Conservation (phyloP, 371 early-diverging fungal genomes). For the Mortierella sp. region DNA sequence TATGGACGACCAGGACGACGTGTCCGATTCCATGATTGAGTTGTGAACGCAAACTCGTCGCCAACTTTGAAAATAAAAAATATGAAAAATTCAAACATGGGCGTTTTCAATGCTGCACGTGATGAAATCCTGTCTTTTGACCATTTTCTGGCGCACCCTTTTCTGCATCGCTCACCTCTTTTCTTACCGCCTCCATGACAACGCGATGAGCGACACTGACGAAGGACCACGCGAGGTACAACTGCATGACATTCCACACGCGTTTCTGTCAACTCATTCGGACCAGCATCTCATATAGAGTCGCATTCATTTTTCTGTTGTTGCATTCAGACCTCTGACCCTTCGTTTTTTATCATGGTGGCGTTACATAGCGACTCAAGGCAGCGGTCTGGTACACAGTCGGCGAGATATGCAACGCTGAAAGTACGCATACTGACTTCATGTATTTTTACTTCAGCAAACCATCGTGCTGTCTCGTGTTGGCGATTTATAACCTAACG, state of each 20-base stretch:
- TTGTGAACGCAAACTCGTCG: not conserved
- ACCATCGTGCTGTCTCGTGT: not conserved
- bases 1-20: slow-evolving; percentile 48
- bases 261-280: not conserved
- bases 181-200: slow-evolving; percentile 2
- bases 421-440: slow-evolving; percentile 21
- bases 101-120: not conserved
- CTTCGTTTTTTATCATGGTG: slow-evolving; percentile 8
- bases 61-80: not conserved
- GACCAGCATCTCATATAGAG: not conserved
- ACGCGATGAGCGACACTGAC: slow-evolving; percentile 37
- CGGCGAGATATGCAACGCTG: slow-evolving; percentile 47
- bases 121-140: no score
- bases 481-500: not conserved
- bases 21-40: slow-evolving; percentile 35
- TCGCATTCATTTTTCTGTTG: not conserved
- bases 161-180: not conserved
- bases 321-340: not conserved
- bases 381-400: slow-evolving; percentile 49
- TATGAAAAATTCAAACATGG: not conserved
- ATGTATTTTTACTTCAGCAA: not conserved
- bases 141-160: not conserved
- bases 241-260: not conserved
- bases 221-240: slow-evolving; percentile 44
- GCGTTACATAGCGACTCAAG: slow-evolving; percentile 34